Evolutionary conservation across 805 yeast species (phyloP), one percentile per base, ranked within the genome.

Genomic region (Ogataea pilisensis): DNA sequence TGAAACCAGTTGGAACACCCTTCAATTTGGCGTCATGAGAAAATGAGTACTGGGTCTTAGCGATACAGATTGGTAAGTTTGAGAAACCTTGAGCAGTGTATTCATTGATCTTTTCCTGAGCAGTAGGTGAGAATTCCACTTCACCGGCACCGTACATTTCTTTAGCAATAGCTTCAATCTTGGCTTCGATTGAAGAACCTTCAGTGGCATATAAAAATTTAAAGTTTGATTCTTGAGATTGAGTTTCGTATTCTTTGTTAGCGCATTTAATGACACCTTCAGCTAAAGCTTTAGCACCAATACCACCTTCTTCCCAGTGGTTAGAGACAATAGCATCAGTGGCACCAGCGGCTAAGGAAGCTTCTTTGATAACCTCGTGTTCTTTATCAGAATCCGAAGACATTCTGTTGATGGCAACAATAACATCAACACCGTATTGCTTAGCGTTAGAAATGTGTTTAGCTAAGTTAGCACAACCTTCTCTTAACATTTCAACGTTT

Each of bases 271-370:
- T 76, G 28, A 91, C 96, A 38, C 93, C 85, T 51, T 82, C 65
- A 33, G 98, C 98, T 43, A 91, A 75, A 27, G 76, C 80, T 42
- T 85, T 61, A 20, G 98, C 95, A 42, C 98, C 98, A 45, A 68
- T 67, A 50, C 98, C 98, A 69, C 98, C 98, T 65, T 86, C 76
- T 53, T 86, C 95, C 95, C 96, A 91, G 66, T 91, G 98, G 66
- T 82, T 85, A 6, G 96, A 79, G 14, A 85, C 81, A 50, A 89
- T 87, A 11, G 97, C 97, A 60, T 82, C 95, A 48, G 74, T 73
- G 8, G 98, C 98, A 53, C 98, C 98, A n/a, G 96, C 95, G 56
- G 76, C 76, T 36, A 83, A 54, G 8, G 98, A 85, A 50, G 85
- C 90, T 56, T 79, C 75, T 57, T 80, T 85, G 52, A 91, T 87